These are phyloP conservation scores for Cenchrus fungigraminus DNA, from an alignment of 176 grass and related monocot species.

Conservation along the genomic window DNA sequence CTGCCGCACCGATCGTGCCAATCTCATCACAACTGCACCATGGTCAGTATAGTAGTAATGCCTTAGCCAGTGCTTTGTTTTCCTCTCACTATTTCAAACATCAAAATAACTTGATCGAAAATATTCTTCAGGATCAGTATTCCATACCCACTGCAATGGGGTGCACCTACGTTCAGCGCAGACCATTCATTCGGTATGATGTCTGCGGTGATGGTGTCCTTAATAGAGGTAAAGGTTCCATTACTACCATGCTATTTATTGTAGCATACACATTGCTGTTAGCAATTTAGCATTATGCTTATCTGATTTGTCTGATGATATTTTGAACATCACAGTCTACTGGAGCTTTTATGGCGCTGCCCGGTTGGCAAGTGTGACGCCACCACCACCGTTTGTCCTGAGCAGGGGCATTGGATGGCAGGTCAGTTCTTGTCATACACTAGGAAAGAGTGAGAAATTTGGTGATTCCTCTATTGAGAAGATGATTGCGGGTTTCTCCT, in stretches of 20 bases:
- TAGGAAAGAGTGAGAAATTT: neutral
- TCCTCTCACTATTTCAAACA: neutral
- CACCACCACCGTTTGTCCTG: conserved; percentile 78
- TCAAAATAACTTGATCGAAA: neutral
- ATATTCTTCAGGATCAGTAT: conserved; percentile 57
- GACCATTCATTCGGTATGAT: conserved; percentile 90
- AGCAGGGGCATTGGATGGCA: conserved; percentile 90
- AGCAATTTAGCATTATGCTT: neutral
- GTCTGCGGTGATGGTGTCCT: conserved; percentile 78
- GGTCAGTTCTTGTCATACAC: conserved; percentile 38
- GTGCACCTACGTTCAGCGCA: conserved; percentile 70
- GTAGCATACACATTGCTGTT: conserved; percentile 24
- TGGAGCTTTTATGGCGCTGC: conserved; percentile 78
- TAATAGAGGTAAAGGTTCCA: conserved; percentile 58
- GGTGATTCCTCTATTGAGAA: neutral
- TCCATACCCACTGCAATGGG: conserved; percentile 86
- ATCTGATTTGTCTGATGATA: conserved; percentile 25
- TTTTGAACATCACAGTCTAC: conserved; percentile 61
- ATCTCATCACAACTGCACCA: conserved; percentile 64
- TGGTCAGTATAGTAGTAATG: conserved; percentile 48
- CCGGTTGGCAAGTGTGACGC: conserved; percentile 77
- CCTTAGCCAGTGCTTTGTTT: neutral
- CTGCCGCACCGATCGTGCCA: conserved; percentile 73
- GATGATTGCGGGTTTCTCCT: neutral
- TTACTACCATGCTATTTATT: neutral